phyloP scores from a whole-genome alignment of 2,329 filamentous ascomycete species.

The Coniella vitis region DNA sequence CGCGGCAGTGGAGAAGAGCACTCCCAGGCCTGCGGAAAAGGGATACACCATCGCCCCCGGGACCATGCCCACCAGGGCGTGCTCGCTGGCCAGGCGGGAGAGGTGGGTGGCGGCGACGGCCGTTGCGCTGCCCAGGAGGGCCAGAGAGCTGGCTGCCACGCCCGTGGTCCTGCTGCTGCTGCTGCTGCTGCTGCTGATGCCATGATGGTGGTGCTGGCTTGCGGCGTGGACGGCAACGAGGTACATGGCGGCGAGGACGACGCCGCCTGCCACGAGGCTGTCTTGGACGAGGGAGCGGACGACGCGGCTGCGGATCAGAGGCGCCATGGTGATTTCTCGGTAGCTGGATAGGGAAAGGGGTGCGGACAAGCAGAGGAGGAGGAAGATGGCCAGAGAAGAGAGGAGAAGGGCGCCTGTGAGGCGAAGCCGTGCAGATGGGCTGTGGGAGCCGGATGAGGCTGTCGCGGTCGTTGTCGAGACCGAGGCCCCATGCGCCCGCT shows the following conservation, averaged over 20 bases:
- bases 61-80: neutral
- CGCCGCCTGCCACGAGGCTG: neutral
- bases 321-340: neutral
- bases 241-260: neutral
- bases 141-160: neutral
- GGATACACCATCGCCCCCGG: neutral
- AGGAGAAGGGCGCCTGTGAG: neutral
- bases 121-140: neutral
- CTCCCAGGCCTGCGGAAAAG: neutral
- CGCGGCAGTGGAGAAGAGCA: neutral
- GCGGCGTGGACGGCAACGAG: neutral
- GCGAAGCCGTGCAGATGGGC: neutral
- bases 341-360: neutral
- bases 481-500: neutral
- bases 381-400: neutral
- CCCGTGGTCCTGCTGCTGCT: too few relatives aligned
- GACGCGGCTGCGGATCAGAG: neutral
- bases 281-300: neutral
- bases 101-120: neutral
- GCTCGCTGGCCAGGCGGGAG: neutral
- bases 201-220: too few relatives aligned
- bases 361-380: neutral
- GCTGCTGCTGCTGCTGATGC: too few relatives aligned
- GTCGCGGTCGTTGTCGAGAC: too few relatives aligned
- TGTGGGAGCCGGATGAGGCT: too few relatives aligned